Evolutionary conservation across 768 basidiomycete genomes (phyloP).

Genomic region (Mycena pura): DNA sequence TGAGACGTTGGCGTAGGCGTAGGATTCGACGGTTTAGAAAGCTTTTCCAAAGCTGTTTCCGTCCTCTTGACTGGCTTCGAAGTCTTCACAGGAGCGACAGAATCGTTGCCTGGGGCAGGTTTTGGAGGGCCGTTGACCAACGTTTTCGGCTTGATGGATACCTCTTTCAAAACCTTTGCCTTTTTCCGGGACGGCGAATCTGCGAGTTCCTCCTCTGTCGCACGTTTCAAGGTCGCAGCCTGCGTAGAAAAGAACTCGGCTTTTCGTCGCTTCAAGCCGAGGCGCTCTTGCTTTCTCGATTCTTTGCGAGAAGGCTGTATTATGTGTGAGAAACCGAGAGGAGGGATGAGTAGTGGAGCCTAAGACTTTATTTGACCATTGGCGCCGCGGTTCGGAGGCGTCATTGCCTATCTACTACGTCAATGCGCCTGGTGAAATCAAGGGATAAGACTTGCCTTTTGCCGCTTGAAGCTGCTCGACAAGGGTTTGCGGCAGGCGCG

Average conservation of each 20-base stretch:
- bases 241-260: conserved; percentile 59
- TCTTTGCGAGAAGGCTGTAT: conserved; percentile 60
- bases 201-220: conserved; percentile 49
- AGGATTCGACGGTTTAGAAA: conserved; percentile 27
- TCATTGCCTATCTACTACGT: conserved; percentile 25
- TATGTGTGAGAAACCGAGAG: background rate
- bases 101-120: background rate
- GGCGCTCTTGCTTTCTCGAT: conserved; percentile 66
- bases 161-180: conserved; percentile 31
- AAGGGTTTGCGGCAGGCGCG: conserved; percentile 43
- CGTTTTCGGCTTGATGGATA: background rate
- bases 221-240: conserved; percentile 42
- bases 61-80: conserved; percentile 23
- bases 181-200: conserved; percentile 62
- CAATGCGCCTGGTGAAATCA: background rate
- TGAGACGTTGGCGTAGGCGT: conserved; percentile 10
- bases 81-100: background rate
- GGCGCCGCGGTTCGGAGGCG: conserved; percentile 21
- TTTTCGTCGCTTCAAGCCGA: conserved; percentile 65
- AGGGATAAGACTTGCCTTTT: conserved; percentile 16
- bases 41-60: conserved; percentile 43
- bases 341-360: background rate
- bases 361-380: conserved; percentile 28
- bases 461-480: conserved; percentile 37
- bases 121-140: background rate